Percentiles rank a stretch among this genome's conserved stretches.
phyloP scores from a whole-genome alignment of 179 eudicot species.

The Sideroxylon spinosum region DNA sequence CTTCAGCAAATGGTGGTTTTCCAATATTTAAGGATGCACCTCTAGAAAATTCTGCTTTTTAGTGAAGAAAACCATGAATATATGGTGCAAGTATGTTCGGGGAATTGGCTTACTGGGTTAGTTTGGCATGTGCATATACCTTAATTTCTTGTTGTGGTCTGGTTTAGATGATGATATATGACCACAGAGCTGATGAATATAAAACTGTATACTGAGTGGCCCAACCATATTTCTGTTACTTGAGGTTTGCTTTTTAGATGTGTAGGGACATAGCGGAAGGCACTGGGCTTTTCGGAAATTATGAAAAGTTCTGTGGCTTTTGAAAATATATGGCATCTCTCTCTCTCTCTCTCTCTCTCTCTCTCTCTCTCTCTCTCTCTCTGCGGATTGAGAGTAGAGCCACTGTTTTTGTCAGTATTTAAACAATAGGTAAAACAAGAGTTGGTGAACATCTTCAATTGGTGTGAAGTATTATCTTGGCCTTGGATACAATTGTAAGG shows the following conservation, averaged over 20 bases:
- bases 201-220: neutral
- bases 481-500: neutral
- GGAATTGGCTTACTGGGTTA: neutral
- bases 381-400: neutral
- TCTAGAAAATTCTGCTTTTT: neutral
- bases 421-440: neutral
- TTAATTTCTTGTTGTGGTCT: neutral
- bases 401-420: constrained; percentile 5
- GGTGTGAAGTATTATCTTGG: constrained; percentile 7
- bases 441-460: neutral
- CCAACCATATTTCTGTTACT: neutral
- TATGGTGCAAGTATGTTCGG: neutral
- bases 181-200: neutral
- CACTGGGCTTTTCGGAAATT: neutral
- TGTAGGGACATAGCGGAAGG: neutral
- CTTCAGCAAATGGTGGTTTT: neutral
- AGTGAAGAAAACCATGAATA: neutral
- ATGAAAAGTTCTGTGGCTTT: constrained; percentile 15
- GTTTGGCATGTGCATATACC: neutral
- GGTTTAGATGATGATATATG: neutral
- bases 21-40: neutral
- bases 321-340: neutral
- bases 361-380: neutral
- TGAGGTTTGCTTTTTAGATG: neutral
- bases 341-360: neutral